Evolutionary conservation across 2,329 filamentous ascomycete genomes (phyloP).

Genomic region (Aspergillus melleus): DNA sequence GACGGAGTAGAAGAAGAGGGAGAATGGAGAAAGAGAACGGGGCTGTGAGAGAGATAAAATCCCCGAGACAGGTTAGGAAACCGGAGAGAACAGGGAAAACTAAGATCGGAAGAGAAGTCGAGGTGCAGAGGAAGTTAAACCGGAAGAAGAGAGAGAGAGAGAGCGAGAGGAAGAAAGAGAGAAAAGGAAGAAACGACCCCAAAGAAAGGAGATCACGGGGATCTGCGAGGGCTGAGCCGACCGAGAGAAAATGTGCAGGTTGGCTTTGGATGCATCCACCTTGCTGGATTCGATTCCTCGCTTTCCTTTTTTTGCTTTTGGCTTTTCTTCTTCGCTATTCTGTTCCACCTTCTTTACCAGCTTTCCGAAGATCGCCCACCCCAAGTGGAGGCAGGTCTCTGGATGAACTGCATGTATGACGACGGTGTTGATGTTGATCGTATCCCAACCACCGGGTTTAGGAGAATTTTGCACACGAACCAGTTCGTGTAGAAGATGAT

Average conservation of each 20-base stretch:
- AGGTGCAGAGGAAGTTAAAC: not conserved
- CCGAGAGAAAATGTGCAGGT: not conserved
- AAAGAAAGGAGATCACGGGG: slow-evolving; percentile 6
- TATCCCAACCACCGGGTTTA: not conserved
- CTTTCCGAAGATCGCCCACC: not conserved
- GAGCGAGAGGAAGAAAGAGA: not conserved
- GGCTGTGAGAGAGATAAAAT: not conserved
- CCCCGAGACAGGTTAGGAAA: not conserved
- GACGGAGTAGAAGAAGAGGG: not conserved
- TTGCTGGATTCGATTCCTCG: not conserved
- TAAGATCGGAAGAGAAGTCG: not conserved
- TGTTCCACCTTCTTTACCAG: not conserved
- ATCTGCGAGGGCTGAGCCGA: slow-evolving; percentile 5
- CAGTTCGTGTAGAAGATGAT: not conserved
- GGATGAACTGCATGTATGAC: not conserved
- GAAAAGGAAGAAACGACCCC: not conserved
- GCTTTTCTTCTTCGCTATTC: not conserved
- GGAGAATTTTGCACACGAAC: not conserved
- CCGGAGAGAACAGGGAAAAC: not conserved
- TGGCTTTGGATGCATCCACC: not conserved
- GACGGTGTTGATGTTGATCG: not conserved
- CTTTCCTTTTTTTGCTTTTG: not conserved
- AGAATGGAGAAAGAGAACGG: not conserved
- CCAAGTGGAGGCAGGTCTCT: not conserved
- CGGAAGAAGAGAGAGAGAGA: slow-evolving; percentile 8